Evolutionary conservation across 2,329 filamentous ascomycete genomes (phyloP).

Genomic region (Aspergillus awamori): DNA sequence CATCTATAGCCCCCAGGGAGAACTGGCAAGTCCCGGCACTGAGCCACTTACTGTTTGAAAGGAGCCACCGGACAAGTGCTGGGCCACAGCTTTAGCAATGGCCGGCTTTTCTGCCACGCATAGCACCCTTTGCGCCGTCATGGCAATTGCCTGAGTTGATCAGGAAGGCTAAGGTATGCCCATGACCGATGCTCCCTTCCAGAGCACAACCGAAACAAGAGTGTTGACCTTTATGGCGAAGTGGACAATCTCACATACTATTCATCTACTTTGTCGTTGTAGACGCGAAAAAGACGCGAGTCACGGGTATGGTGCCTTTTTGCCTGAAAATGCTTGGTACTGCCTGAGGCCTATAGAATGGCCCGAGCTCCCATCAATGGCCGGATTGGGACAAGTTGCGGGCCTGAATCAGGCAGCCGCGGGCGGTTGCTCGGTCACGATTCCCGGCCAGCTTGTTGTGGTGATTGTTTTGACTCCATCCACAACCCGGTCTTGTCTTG

Average conservation of each 20-base stretch:
- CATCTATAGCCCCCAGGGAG: slow-evolving; percentile 3
- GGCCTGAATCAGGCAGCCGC: not conserved
- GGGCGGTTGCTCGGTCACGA: not conserved
- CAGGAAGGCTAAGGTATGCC: not conserved
- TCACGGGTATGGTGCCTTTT: slow-evolving; percentile 14
- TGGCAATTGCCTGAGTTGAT: slow-evolving; percentile 5
- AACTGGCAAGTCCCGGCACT: not conserved
- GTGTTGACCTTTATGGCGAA: not conserved
- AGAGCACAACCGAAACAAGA: not conserved
- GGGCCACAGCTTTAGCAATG: slow-evolving; percentile 90
- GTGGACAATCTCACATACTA: not conserved
- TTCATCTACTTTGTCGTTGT: too few species aligned
- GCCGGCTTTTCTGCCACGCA: slow-evolving; percentile 89
- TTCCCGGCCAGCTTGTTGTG: slow-evolving; percentile 1
- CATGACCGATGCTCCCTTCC: not conserved
- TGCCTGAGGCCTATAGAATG: not conserved
- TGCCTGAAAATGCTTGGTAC: not conserved
- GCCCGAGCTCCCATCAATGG: not conserved
- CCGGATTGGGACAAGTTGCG: not conserved
- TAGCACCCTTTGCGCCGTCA: slow-evolving; percentile 56
- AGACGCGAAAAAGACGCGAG: slow-evolving; percentile 22
- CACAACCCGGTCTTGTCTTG: not conserved
- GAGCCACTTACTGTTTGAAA: slow-evolving; percentile 65
- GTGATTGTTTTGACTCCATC: slow-evolving; percentile 1
- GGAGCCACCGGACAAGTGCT: slow-evolving; percentile 79